Evolutionary conservation across 306 rosid species (phyloP).

Genomic region (Lablab purpureus): DNA sequence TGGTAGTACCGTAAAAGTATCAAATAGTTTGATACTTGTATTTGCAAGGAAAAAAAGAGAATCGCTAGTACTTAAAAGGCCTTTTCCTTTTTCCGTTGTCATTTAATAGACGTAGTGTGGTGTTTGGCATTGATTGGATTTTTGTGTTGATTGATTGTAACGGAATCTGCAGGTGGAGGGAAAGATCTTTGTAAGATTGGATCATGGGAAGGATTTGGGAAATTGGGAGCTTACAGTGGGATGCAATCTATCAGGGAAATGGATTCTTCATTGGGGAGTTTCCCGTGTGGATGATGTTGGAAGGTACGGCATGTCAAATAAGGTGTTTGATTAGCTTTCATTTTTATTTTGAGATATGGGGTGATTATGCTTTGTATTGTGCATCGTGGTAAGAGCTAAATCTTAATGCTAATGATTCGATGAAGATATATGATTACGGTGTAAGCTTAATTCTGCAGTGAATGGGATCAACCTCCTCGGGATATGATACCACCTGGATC

Average conservation of each 20-base stretch:
- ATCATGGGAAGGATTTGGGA: conserved; percentile 53
- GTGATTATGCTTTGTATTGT: conserved; percentile 36
- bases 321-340: conserved; percentile 36
- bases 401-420: conserved; percentile 25
- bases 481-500: conserved; percentile 87
- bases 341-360: conserved; percentile 16
- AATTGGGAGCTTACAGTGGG: conserved; percentile 76
- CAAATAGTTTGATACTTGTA: conserved; percentile 23
- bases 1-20: conserved; percentile 1
- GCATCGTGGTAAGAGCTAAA: conserved; percentile 20
- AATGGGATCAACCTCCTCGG: conserved; percentile 97
- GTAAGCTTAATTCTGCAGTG: conserved; percentile 61
- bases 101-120: conserved; percentile 13
- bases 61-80: background rate
- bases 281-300: conserved; percentile 70
- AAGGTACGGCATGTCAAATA: conserved; percentile 59
- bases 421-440: conserved; percentile 33
- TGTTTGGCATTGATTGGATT: conserved; percentile 38
- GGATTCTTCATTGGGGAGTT: conserved; percentile 99
- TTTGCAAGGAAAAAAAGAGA: background rate
- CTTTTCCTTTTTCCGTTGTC: conserved; percentile 19
- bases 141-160: conserved; percentile 39
- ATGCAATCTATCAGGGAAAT: conserved; percentile 83
- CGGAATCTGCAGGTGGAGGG: conserved; percentile 83
- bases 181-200: conserved; percentile 70